Conservation (phyloP, 306 rosid species). For the Mucuna pruriens region DNA sequence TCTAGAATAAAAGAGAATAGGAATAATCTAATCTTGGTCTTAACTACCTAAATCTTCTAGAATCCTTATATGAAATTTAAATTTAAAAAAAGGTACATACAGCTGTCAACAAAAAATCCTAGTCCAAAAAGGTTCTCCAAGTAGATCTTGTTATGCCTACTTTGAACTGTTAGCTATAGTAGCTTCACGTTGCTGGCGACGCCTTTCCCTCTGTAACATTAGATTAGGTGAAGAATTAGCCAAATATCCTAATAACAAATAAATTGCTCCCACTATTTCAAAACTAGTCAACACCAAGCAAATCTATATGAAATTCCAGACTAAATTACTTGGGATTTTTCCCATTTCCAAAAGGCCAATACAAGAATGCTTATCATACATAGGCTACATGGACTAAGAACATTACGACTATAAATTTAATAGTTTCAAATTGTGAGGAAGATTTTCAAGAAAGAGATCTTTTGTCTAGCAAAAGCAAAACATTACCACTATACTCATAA, state of each 20-base stretch:
- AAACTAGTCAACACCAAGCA: constrained; percentile 33
- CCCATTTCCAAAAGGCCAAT: neutral
- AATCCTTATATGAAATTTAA: no score
- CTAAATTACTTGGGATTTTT: constrained; percentile 1
- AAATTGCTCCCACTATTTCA: neutral
- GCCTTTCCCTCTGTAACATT: constrained; percentile 62
- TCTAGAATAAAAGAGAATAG: no score
- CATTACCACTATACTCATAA: neutral
- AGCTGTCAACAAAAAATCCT: neutral
- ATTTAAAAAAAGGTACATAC: no score
- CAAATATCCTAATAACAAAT: constrained; percentile 3
- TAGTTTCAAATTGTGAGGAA: constrained; percentile 1
- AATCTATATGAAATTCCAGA: neutral
- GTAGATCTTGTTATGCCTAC: constrained; percentile 10
- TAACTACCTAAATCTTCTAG: no score
- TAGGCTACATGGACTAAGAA: neutral
- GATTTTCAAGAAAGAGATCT: neutral
- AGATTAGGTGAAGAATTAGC: constrained; percentile 16
- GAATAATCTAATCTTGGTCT: no score
- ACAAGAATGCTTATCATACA: constrained; percentile 12
- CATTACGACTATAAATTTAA: constrained; percentile 11
- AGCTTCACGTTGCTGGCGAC: constrained; percentile 42
- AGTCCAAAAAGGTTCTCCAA: neutral
- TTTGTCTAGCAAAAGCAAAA: neutral
- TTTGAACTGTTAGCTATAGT: neutral